Base-by-base conservation (phyloP, 768 basidiomycete species). In the Pleurotus ostreatus region DNA sequence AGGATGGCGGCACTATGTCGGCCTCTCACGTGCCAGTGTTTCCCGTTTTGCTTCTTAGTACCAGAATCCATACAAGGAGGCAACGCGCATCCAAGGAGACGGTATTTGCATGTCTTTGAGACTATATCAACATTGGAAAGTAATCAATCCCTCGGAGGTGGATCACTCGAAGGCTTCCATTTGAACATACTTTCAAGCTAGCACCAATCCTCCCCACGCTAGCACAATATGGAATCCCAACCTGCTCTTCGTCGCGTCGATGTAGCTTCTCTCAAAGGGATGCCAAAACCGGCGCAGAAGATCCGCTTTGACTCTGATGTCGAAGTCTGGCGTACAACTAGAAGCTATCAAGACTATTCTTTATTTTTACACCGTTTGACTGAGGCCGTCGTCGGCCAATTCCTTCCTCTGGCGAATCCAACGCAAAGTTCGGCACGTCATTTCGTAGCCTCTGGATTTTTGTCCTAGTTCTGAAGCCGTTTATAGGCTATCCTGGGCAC, bases 281-380 rank as follows among this genome's bases (percentile, higher is more conserved):
- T 62, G 16, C 25, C 37, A 5, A 43, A 64, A 12, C 84, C 87
- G 3, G 71, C 67, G n/a, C 67, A 72, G 55, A 82, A 78, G 63
- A 93, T 94, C 56, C 79, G 73, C 55, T 79, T 78, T n/a, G 92
- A 94, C 57, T 74, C 79, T 12, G 89, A 92, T 61, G 81, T 94
- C 34, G 75, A 77, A 20, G 59, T 64, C n/a, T 97, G 93, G 93
- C 85, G 81, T 62, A 67, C 62, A 2, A 86, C 88, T 4, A 77
- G 70, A 38, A 89, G 89, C 0, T 96, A 89, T 65, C 71, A 73
- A 57, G 89, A 89, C 61, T 94, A 87, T 65, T 78, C 78, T 41
- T 63, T 88, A 18, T 96, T 94, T 70, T 72, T 95, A 26, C 83
- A 82, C 18, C 79, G 89, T 46, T 71, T 95, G 41, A 91, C 81